A percentile compares a stretch with the other conserved stretches of the same genome.
Conservation (phyloP, 257 asterid species). For the Agastache rugosa region DNA sequence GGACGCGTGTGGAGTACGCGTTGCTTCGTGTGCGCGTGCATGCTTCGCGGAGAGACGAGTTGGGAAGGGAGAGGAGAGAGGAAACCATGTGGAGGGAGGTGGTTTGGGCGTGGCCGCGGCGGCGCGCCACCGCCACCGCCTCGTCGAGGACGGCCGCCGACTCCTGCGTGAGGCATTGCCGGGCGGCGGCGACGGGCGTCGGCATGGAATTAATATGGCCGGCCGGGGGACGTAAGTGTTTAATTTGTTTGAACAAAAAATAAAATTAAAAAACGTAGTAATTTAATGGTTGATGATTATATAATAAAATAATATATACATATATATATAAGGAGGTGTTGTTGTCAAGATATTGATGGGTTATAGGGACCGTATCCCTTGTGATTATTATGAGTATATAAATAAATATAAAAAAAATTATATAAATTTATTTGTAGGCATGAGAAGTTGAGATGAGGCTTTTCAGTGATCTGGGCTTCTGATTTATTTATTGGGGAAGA, state of each 20-base stretch:
- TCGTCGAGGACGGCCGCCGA: slow-evolving; percentile 76
- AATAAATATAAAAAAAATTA: background rate
- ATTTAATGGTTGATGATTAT: slow-evolving; percentile 16
- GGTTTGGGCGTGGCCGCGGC: slow-evolving; percentile 91
- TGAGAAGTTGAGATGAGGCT: slow-evolving; percentile 44
- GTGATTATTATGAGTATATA: background rate
- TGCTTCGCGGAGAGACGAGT: slow-evolving; percentile 79
- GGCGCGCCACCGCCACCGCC: slow-evolving; percentile 80
- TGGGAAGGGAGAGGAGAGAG: slow-evolving; percentile 72
- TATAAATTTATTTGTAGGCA: slow-evolving; percentile 3
- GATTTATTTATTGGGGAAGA: slow-evolving; percentile 34
- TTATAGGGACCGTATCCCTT: slow-evolving; percentile 26
- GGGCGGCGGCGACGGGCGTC: slow-evolving; percentile 76
- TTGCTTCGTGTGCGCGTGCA: slow-evolving; percentile 68
- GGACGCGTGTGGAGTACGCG: slow-evolving; percentile 70
- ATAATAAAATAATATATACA: background rate
- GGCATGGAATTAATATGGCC: too few relatives aligned
- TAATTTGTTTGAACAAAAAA: background rate
- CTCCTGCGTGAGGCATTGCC: slow-evolving; percentile 88
- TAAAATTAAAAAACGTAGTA: background rate
- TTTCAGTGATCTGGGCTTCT: slow-evolving; percentile 44
- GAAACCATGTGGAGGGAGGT: slow-evolving; percentile 90
- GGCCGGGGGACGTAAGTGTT: background rate
- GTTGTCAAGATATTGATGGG: slow-evolving; percentile 33
- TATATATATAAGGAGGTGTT: slow-evolving; percentile 10